Evolutionary conservation across 257 asterid genomes (phyloP).

Genomic region (Primulina tabacum): DNA sequence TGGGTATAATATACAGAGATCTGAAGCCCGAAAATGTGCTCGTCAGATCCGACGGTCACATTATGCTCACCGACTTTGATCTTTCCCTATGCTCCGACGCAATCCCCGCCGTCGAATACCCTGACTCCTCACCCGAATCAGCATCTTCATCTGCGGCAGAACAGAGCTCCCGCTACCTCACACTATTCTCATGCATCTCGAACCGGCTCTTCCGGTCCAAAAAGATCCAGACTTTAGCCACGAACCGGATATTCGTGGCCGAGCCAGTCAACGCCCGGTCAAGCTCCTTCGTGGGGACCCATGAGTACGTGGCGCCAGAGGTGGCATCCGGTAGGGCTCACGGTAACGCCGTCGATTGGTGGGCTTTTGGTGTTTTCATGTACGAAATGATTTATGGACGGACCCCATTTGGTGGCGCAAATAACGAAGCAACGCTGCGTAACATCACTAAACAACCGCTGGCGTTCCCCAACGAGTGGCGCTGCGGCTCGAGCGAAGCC

Average conservation of each 20-base stretch:
- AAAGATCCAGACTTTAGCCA: constrained; percentile 56
- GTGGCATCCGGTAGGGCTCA: constrained; percentile 81
- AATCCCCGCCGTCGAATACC: constrained; percentile 75
- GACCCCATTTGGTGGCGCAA: constrained; percentile 71
- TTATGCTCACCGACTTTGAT: constrained; percentile 85
- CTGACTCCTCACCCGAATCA: constrained; percentile 35
- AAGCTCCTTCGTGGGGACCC: constrained; percentile 85
- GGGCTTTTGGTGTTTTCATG: constrained; percentile 80
- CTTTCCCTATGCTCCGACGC: constrained; percentile 80
- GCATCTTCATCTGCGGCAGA: constrained; percentile 29
- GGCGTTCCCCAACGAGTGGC: constrained; percentile 46
- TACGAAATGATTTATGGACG: constrained; percentile 88
- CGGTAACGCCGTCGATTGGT: constrained; percentile 93
- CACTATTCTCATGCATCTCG: constrained; percentile 68
- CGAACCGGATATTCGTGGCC: constrained; percentile 71
- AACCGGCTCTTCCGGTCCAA: constrained; percentile 60
- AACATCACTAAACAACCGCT: constrained; percentile 47
- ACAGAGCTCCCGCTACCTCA: constrained; percentile 26
- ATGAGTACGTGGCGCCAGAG: constrained; percentile 97
- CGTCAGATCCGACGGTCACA: constrained; percentile 93
- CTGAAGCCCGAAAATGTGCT: constrained; percentile 86
- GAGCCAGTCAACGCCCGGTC: constrained; percentile 86
- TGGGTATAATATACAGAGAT: constrained; percentile 86
- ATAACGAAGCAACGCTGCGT: constrained; percentile 62
- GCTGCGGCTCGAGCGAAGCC: constrained; percentile 36